Conservation (phyloP, 495 filamentous ascomycete species). For the Aspergillus heteromorphus region DNA sequence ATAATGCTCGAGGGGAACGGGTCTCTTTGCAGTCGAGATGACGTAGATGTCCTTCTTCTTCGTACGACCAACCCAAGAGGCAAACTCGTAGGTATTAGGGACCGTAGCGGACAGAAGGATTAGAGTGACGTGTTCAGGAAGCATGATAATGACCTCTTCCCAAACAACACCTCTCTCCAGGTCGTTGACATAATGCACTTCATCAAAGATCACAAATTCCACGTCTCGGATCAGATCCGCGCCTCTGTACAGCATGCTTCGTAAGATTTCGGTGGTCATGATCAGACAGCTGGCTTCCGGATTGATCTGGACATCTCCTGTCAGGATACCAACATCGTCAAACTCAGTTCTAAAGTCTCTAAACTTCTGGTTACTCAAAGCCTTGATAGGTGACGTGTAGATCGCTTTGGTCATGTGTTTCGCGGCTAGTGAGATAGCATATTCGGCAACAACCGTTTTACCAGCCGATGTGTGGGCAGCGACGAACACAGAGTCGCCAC, state of each 20-base stretch:
- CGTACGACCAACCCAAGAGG: constrained; percentile 95
- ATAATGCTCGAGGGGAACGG: constrained; percentile 92
- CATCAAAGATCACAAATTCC: constrained; percentile 98
- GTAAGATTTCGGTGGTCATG: constrained; percentile 97
- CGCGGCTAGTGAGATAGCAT: constrained; percentile 90
- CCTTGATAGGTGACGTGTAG: constrained; percentile 98
- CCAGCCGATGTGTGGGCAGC: constrained; percentile 98
- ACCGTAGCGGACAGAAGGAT: constrained; percentile 95
- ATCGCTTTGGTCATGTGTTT: constrained; percentile 99
- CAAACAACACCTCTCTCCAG: constrained; percentile 95
- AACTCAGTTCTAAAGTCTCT: constrained; percentile 85
- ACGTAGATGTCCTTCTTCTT: constrained; percentile 99
- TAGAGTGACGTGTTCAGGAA: constrained; percentile 91
- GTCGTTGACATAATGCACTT: constrained; percentile 98
- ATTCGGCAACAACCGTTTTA: constrained; percentile 97
- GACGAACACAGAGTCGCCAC: constrained; percentile 95
- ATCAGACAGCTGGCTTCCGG: constrained; percentile 97
- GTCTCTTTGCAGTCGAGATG: constrained; percentile 92
- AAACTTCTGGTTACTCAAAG: constrained; percentile 97
- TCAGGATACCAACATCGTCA: constrained; percentile 93
- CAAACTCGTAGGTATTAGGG: constrained; percentile 95
- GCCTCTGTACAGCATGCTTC: constrained; percentile 96
- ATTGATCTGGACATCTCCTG: constrained; percentile 96
- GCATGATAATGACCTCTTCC: constrained; percentile 99
- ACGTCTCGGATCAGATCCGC: constrained; percentile 96